Percentiles rank a stretch among this genome's conserved stretches.
phyloP scores from a whole-genome alignment of 2,329 filamentous ascomycete species.

The Camillea tinctor region DNA sequence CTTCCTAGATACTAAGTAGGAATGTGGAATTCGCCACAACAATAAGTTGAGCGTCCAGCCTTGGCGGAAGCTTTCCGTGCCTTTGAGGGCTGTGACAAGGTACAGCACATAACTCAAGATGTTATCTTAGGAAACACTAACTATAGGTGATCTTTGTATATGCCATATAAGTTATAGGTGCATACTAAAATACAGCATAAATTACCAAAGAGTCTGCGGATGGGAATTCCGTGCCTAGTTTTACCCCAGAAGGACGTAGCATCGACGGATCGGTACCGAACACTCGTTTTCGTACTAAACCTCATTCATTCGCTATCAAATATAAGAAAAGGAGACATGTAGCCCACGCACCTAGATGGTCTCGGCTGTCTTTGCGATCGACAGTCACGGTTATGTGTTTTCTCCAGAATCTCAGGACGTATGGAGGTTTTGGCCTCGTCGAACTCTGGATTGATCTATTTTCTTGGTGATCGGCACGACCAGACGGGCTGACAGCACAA shows the following conservation, averaged over 20 bases:
- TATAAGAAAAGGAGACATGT: background rate
- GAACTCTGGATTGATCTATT: slow-evolving; percentile 3
- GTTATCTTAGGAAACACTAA: too few relatives aligned
- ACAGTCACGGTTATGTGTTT: slow-evolving; percentile 50
- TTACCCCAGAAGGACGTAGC: slow-evolving; percentile 1
- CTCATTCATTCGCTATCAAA: background rate
- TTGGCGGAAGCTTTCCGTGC: background rate
- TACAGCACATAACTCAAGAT: background rate
- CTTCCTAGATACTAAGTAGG: too few relatives aligned
- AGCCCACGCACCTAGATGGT: slow-evolving; percentile 51
- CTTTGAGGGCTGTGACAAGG: background rate
- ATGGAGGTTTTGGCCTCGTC: background rate
- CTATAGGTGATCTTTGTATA: background rate
- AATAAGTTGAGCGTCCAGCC: background rate
- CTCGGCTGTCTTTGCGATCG: slow-evolving; percentile 48
- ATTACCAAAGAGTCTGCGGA: background rate
- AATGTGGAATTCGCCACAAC: background rate
- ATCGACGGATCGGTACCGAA: slow-evolving; percentile 8
- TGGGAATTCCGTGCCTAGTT: background rate
- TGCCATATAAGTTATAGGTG: background rate
- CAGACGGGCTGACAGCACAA: slow-evolving; percentile 24
- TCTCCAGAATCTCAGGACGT: slow-evolving; percentile 41
- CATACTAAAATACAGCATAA: background rate
- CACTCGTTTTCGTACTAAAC: background rate
- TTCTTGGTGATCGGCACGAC: slow-evolving; percentile 7